Percentiles rank a stretch among this genome's conserved stretches.
Conservation (phyloP, 31 red algal species). For the Odonthalia washingtoniensis region DNA sequence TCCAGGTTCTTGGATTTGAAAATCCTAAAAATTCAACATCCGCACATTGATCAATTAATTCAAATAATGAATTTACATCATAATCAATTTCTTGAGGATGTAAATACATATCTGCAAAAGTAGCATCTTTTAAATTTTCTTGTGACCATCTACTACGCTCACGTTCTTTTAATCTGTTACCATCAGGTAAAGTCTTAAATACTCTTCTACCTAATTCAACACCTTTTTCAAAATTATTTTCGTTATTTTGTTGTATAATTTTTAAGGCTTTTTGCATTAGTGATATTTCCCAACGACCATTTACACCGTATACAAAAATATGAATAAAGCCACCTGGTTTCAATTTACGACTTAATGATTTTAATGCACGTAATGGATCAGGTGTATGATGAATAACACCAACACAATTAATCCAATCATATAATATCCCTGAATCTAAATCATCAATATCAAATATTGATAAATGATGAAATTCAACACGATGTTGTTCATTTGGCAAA, state of each 20-base stretch:
- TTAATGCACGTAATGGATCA: conserved; percentile 81
- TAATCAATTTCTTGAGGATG: conserved; percentile 97
- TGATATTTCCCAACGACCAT: conserved; percentile 95
- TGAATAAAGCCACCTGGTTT: conserved; percentile 90
- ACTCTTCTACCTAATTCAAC: conserved; percentile 83
- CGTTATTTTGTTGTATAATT: conserved; percentile 65
- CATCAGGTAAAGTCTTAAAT: conserved; percentile 80
- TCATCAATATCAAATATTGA: conserved; percentile 90
- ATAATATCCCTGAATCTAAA: conserved; percentile 49
- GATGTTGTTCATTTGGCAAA: conserved; percentile 54
- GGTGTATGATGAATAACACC: conserved; percentile 98
- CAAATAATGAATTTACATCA: too few relatives aligned
- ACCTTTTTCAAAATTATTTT: conserved; percentile 69
- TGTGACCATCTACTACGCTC: conserved; percentile 86
- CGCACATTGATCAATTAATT: too few relatives aligned
- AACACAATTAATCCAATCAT: conserved; percentile 97
- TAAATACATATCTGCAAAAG: conserved; percentile 99
- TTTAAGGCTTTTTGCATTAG: conserved; percentile 91
- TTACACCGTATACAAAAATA: conserved; percentile 92
- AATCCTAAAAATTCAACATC: too few relatives aligned
- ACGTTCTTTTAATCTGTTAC: conserved; percentile 79
- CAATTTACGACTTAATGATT: conserved; percentile 77
- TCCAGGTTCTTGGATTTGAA: too few relatives aligned
- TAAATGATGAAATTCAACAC: conserved; percentile 58
- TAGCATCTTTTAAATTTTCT: conserved; percentile 93